A percentile compares a stretch with the other conserved stretches of the same genome.
Evolutionary conservation across 345 rosid genomes (phyloP).

Genomic region (Aurinia saxatilis): DNA sequence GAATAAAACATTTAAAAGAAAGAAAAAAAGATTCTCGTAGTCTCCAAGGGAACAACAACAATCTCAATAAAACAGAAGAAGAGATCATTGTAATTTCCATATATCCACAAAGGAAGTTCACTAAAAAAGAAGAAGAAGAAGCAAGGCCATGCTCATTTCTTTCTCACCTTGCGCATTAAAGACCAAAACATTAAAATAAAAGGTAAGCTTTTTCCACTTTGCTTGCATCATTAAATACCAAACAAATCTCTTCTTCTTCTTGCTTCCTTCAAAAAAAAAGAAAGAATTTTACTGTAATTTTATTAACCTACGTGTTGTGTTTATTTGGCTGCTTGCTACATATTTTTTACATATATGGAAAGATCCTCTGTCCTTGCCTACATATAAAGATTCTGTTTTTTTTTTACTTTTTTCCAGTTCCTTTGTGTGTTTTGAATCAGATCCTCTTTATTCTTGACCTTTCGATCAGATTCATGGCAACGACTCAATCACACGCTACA

Average conservation of each 20-base stretch:
- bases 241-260: neutral
- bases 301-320: slow-evolving; percentile 6
- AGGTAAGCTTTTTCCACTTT: slow-evolving; percentile 24
- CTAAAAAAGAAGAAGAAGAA: neutral
- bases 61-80: slow-evolving; percentile 1
- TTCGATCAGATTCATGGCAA: slow-evolving; percentile 57
- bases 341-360: slow-evolving; percentile 22
- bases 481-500: slow-evolving; percentile 52
- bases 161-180: slow-evolving; percentile 5
- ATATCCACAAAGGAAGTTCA: neutral
- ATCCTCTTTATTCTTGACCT: slow-evolving; percentile 30
- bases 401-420: neutral
- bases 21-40: slow-evolving; percentile 22
- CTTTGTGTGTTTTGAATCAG: slow-evolving; percentile 22
- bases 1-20: neutral
- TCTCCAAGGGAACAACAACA: slow-evolving; percentile 22
- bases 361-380: slow-evolving; percentile 28
- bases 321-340: slow-evolving; percentile 12
- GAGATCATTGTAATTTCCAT: slow-evolving; percentile 22
- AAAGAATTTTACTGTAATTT: slow-evolving; percentile 8
- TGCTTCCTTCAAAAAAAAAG: neutral
- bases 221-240: slow-evolving; percentile 25
- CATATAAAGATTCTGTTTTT: slow-evolving; percentile 26
- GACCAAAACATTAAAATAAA: slow-evolving; percentile 10
- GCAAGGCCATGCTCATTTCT: neutral